A percentile compares a stretch with the other conserved stretches of the same genome.
These are phyloP conservation scores for Daldinia childiae DNA, from an alignment of 495 filamentous ascomycete genomes.

Conservation along the genomic window DNA sequence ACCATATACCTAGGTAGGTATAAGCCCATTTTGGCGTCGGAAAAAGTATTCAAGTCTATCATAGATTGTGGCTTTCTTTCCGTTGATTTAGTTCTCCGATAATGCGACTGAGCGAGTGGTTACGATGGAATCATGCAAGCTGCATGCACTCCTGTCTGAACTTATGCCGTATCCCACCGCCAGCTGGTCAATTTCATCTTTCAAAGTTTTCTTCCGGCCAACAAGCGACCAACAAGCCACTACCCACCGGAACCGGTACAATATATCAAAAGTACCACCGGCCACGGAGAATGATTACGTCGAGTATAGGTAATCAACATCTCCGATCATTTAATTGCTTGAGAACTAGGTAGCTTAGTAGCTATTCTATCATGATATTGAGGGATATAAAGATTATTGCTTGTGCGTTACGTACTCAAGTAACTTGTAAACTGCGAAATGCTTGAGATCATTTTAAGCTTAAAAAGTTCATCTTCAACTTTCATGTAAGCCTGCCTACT, in stretches of 20 bases:
- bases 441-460: background rate
- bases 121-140: slow-evolving; percentile 36
- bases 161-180: slow-evolving; percentile 20
- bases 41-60: slow-evolving; percentile 5
- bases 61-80: slow-evolving; percentile 32
- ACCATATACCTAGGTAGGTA: background rate
- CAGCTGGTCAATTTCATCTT: slow-evolving; percentile 26
- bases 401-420: background rate
- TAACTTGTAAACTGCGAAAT: background rate
- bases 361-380: background rate
- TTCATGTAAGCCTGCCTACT: background rate
- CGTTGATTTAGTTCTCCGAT: slow-evolving; percentile 30
- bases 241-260: slow-evolving; percentile 11
- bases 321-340: slow-evolving; percentile 1
- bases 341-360: background rate
- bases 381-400: background rate
- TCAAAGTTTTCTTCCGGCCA: slow-evolving; percentile 5
- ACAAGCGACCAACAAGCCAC: background rate
- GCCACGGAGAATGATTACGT: slow-evolving; percentile 22
- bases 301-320: slow-evolving; percentile 1
- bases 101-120: slow-evolving; percentile 28
- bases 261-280: slow-evolving; percentile 9
- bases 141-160: slow-evolving; percentile 45
- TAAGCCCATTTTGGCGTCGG: background rate
- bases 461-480: background rate